Conservation (phyloP, 805 yeast species). For the Teunomyces tritomae region DNA sequence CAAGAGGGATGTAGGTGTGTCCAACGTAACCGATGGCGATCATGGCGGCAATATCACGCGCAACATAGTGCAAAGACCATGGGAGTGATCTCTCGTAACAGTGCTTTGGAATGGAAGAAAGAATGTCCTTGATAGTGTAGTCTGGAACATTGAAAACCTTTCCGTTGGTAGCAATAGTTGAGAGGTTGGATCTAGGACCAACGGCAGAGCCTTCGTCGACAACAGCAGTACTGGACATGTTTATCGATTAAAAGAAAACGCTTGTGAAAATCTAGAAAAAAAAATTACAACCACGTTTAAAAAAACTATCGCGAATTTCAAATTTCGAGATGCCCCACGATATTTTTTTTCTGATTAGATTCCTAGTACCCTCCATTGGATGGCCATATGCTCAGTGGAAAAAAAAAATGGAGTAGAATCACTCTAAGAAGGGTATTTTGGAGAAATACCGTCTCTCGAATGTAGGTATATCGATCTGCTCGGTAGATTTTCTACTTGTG, state of each 20-base stretch:
- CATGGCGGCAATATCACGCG: slow-evolving; percentile 58
- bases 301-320: neutral
- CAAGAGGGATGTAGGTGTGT: slow-evolving; percentile 49
- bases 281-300: neutral
- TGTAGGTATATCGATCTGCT: too few relatives aligned
- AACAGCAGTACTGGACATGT: slow-evolving; percentile 3
- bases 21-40: slow-evolving; percentile 52
- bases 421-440: too few relatives aligned
- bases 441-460: too few relatives aligned
- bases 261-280: neutral
- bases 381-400: too few relatives aligned
- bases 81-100: slow-evolving; percentile 65
- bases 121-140: slow-evolving; percentile 70
- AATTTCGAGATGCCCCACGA: neutral
- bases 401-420: too few relatives aligned
- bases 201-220: slow-evolving; percentile 3
- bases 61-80: slow-evolving; percentile 60
- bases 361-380: neutral
- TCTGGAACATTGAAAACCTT: slow-evolving; percentile 71
- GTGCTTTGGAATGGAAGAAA: slow-evolving; percentile 68
- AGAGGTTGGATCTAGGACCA: slow-evolving; percentile 21
- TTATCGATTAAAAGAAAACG: neutral
- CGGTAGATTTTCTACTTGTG: too few relatives aligned
- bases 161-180: slow-evolving; percentile 60
- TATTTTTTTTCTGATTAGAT: neutral